Percentiles rank a stretch among this genome's conserved stretches.
phyloP scores from a whole-genome alignment of 306 rosid species.

The Benincasa hispida region DNA sequence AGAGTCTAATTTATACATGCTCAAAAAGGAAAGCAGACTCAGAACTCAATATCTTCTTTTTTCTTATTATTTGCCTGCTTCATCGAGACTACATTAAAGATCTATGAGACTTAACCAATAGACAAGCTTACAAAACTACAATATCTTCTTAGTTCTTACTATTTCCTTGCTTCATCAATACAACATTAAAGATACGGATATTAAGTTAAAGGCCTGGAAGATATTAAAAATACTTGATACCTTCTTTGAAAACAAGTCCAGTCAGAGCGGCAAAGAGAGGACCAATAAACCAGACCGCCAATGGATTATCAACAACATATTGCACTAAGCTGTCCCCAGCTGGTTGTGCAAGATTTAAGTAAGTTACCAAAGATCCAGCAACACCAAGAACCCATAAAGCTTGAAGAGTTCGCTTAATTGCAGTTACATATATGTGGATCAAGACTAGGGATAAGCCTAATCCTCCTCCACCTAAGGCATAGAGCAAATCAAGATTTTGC shows the following conservation, averaged over 20 bases:
- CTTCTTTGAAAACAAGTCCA: conserved; percentile 93
- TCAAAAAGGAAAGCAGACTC: not conserved
- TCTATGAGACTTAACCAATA: not conserved
- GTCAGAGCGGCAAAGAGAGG: conserved; percentile 84
- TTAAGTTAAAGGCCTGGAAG: not conserved
- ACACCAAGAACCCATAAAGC: conserved; percentile 76
- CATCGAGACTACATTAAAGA: not conserved
- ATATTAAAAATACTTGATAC: conserved; percentile 17
- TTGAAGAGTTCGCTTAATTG: conserved; percentile 78
- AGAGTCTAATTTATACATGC: not conserved
- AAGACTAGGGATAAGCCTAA: conserved; percentile 60
- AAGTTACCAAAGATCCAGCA: conserved; percentile 52
- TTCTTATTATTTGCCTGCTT: not conserved
- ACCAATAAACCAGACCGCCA: conserved; percentile 71
- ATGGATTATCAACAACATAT: conserved; percentile 46
- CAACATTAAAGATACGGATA: not conserved
- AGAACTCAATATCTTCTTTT: not conserved
- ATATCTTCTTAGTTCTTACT: not conserved
- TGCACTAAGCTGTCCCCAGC: conserved; percentile 44
- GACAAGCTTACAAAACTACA: not conserved
- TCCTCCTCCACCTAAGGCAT: conserved; percentile 53
- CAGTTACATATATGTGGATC: conserved; percentile 73
- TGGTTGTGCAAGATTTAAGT: conserved; percentile 45
- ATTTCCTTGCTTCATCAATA: not conserved
- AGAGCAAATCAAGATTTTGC: conserved; percentile 44